Evolutionary conservation across 768 basidiomycete genomes (phyloP), one percentile per base, ranked within the genome.

Genomic region (Hypholoma fasciculare): DNA sequence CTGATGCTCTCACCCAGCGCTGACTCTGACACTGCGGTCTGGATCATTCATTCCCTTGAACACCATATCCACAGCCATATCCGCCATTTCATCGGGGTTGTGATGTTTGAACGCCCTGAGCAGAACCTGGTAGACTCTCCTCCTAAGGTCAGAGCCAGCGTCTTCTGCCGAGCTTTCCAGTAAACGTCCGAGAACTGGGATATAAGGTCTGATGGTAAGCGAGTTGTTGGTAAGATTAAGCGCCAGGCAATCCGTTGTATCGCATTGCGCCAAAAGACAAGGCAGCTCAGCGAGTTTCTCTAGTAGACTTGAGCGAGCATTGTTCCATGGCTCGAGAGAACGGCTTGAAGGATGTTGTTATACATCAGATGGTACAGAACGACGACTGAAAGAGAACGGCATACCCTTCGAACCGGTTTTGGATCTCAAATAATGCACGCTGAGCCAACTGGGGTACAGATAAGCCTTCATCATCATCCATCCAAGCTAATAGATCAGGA

Each of bases 11-110:
- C 70, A 92, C 90, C 90, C 91, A 52, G 90, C 87, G 60, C 78
- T 74, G 14, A 92, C 67, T 38, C 90, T 81, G 19, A 86, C 82
- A 42, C 76, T 78, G 55, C 90, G 78, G 60, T 88, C 81, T 39
- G 66, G 69, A 61, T 88, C 81, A 9, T 66, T 73, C 59, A 89
- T 68, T 3, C 85, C 87, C 19, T 70, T 71, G 51, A 78, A 74
- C 7, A 85, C 66, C 6, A 83, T 61, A 23, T 80, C 58, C 3
- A 74, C 61, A 34, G 71, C 60, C 4, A 73, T 70, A n/a, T 71
- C 67, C 12, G 68, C 62, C 30, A 72, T 67, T 36, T 76, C 54
- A 40, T 67, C 62, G 12, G 63, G 66, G 30, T 66, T 66, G 62
- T 81, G 76, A 57, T 85, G 82, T 53, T 71, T 73, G 23, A 87